Evolutionary conservation across 805 yeast species (phyloP).

Genomic region (Monosporozyma unispora): DNA sequence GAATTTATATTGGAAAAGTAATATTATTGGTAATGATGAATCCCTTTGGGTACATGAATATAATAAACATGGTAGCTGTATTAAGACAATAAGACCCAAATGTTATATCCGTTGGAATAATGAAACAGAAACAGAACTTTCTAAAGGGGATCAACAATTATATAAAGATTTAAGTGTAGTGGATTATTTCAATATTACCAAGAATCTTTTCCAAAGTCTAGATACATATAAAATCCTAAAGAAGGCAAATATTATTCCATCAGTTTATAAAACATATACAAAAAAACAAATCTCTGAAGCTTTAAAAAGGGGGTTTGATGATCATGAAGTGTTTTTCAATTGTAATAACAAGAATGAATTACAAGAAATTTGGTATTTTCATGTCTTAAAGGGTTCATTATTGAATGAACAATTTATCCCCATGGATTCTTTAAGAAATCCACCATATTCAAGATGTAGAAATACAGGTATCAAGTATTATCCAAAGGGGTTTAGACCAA

Average conservation of each 20-base stretch:
- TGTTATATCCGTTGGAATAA: slow-evolving; percentile 47
- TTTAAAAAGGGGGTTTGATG: slow-evolving; percentile 38
- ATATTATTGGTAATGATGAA: slow-evolving; percentile 57
- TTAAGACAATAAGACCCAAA: slow-evolving; percentile 62
- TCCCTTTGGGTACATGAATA: slow-evolving; percentile 82
- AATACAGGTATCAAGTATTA: slow-evolving; percentile 55
- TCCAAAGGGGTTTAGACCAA: slow-evolving; percentile 50
- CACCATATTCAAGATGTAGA: slow-evolving; percentile 53
- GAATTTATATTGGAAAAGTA: slow-evolving; percentile 63
- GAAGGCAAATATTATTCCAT: slow-evolving; percentile 66
- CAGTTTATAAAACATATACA: slow-evolving; percentile 46
- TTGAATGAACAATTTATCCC: slow-evolving; percentile 55
- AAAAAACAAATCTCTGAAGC: slow-evolving; percentile 47
- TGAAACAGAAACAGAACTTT: not conserved
- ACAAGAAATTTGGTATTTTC: slow-evolving; percentile 64
- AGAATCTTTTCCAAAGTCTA: slow-evolving; percentile 45
- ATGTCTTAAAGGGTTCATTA: slow-evolving; percentile 63
- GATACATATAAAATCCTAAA: slow-evolving; percentile 62
- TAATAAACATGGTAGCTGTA: slow-evolving; percentile 91
- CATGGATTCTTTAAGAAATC: slow-evolving; percentile 42
- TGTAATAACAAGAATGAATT: slow-evolving; percentile 46
- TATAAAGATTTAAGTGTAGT: slow-evolving; percentile 36
- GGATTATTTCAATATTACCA: slow-evolving; percentile 59
- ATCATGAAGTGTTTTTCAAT: slow-evolving; percentile 48
- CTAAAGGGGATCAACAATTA: not conserved